These are phyloP conservation scores for Nannizziopsis arthrosporioides DNA, from an alignment of 2,329 filamentous ascomycete genomes.

Conservation along the genomic window DNA sequence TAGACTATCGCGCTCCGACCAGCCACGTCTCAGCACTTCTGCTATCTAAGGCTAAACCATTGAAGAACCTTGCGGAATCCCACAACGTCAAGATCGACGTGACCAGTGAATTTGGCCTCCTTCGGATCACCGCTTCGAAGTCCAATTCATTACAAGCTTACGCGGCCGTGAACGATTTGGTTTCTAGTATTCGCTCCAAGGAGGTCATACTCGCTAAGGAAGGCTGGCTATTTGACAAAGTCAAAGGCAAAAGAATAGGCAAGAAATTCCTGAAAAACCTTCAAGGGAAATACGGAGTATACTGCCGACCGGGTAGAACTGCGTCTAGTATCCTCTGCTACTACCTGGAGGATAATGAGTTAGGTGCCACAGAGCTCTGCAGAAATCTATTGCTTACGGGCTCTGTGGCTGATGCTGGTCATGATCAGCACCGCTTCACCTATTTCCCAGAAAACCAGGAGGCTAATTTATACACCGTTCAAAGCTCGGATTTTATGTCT, in stretches of 20 bases:
- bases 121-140: conserved; percentile 28
- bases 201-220: conserved; percentile 19
- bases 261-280: conserved; percentile 26
- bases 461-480: conserved; percentile 20
- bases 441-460: conserved; percentile 24
- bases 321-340: conserved; percentile 21
- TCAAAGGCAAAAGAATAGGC: conserved; percentile 15
- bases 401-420: conserved; percentile 15
- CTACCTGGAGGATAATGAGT: conserved; percentile 26
- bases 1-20: conserved; percentile 25
- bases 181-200: conserved; percentile 23
- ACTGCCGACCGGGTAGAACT: conserved; percentile 18
- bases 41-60: conserved; percentile 26
- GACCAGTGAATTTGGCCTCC: conserved; percentile 23
- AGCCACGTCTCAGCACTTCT: conserved; percentile 24
- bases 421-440: conserved; percentile 24
- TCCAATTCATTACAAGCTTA: conserved; percentile 25
- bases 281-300: conserved; percentile 23
- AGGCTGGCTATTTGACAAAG: conserved; percentile 12
- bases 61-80: conserved; percentile 27
- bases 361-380: conserved; percentile 24
- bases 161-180: conserved; percentile 25
- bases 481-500: conserved; percentile 18
- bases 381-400: conserved; percentile 26
- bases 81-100: conserved; percentile 29